Percentiles rank a stretch among this genome's conserved stretches.
Conservation (phyloP, 139 green algal genomes). For the Chlorella sp. region DNA sequence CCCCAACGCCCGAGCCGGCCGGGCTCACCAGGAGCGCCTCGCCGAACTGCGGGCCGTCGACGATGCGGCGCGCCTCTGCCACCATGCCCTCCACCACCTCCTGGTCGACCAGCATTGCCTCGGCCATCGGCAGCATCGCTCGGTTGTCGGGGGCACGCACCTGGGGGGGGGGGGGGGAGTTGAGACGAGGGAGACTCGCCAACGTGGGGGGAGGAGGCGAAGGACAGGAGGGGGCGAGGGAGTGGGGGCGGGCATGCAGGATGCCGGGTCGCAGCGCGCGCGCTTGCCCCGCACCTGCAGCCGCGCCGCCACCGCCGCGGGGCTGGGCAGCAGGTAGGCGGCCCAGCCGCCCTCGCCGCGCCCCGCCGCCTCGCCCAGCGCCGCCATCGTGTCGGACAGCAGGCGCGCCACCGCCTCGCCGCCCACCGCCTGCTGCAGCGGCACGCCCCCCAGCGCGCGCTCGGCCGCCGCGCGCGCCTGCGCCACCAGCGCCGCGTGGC, state of each 20-base stretch:
- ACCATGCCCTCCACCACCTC: slow-evolving; percentile 42
- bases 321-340: slow-evolving; percentile 19
- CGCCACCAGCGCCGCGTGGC: slow-evolving; percentile 14
- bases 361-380: not conserved
- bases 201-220: no score
- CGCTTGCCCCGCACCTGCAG: slow-evolving; percentile 13
- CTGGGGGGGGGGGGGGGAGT: no score
- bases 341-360: slow-evolving; percentile 17
- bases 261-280: no score
- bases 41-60: slow-evolving; percentile 28
- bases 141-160: slow-evolving; percentile 36
- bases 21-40: slow-evolving; percentile 27
- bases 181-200: no score
- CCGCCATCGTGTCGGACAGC: not conserved
- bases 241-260: no score
- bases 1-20: not conserved
- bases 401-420: slow-evolving; percentile 19
- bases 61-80: slow-evolving; percentile 36
- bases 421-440: slow-evolving; percentile 22
- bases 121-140: slow-evolving; percentile 28
- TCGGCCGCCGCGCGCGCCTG: slow-evolving; percentile 12
- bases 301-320: not conserved
- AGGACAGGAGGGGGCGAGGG: no score
- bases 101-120: slow-evolving; percentile 32
- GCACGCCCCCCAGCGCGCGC: slow-evolving; percentile 7